Conservation (phyloP, 2,329 filamentous ascomycete species). For the Chaetomium strumarium region DNA sequence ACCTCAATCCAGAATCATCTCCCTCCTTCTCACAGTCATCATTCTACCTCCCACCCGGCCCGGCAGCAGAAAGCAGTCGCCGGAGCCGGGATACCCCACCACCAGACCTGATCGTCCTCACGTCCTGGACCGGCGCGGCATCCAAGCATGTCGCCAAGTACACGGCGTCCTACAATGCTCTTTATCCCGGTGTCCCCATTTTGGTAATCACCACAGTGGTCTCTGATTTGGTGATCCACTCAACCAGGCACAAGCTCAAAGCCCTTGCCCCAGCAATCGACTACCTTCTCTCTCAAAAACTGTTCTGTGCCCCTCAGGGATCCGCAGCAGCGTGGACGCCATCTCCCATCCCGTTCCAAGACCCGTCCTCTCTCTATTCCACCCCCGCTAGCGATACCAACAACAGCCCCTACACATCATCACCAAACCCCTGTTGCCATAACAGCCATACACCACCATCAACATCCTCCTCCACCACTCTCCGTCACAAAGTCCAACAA, state of each 20-base stretch:
- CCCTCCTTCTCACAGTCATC: conserved; percentile 4
- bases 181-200: conserved; percentile 38
- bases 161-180: conserved; percentile 36
- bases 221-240: conserved; percentile 17
- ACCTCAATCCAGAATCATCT: not conserved
- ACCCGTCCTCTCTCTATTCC: conserved; percentile 2
- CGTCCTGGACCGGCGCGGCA: conserved; percentile 42
- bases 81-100: conserved; percentile 6
- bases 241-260: conserved; percentile 14
- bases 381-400: too few species aligned
- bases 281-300: conserved; percentile 12
- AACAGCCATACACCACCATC: conserved; percentile 31
- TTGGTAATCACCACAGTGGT: conserved; percentile 32
- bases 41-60: not conserved
- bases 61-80: not conserved
- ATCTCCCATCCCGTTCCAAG: conserved; percentile 24
- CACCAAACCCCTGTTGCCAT: not conserved
- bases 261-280: conserved; percentile 16
- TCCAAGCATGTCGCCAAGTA: conserved; percentile 42
- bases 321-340: conserved; percentile 14
- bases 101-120: conserved; percentile 38
- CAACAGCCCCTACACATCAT: not conserved
- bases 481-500: conserved; percentile 7
- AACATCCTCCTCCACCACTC: not conserved
- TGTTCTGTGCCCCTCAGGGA: too few species aligned